Evolutionary conservation across 352 stramenopile species (phyloP).

Genomic region (Phytophthora citrophthora): DNA sequence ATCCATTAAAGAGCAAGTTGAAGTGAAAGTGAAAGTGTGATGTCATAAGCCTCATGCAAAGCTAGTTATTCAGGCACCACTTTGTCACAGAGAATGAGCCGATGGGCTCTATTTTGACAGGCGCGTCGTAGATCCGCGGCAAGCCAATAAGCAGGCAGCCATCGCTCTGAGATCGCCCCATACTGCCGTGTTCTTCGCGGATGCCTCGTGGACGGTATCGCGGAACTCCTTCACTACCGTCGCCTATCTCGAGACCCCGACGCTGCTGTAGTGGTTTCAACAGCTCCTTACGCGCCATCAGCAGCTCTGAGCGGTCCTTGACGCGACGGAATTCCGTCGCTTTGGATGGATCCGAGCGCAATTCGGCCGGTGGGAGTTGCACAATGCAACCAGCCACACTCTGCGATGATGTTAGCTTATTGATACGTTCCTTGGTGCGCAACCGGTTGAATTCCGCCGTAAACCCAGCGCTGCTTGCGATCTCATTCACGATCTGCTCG

Average conservation of each 20-base stretch:
- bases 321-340: conserved; percentile 57
- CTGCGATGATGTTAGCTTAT: conserved; percentile 66
- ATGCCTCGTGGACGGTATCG: conserved; percentile 25
- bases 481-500: conserved; percentile 52
- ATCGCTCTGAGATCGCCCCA: conserved; percentile 38
- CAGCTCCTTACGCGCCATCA: conserved; percentile 53
- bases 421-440: conserved; percentile 64
- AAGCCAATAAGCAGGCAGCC: conserved; percentile 33
- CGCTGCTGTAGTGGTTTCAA: conserved; percentile 57
- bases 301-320: conserved; percentile 54
- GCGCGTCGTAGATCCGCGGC: conserved; percentile 43
- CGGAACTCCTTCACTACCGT: neutral
- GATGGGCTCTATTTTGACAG: conserved; percentile 41
- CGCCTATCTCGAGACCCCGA: conserved; percentile 4
- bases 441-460: conserved; percentile 58
- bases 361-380: conserved; percentile 37
- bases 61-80: conserved; percentile 28
- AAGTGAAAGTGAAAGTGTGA: conserved; percentile 9
- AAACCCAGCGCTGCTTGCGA: conserved; percentile 52
- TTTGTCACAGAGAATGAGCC: conserved; percentile 51
- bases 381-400: conserved; percentile 62
- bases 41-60: conserved; percentile 1
- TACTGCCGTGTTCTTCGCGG: conserved; percentile 26
- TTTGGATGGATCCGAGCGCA: conserved; percentile 42
- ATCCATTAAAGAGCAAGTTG: neutral